Evolutionary conservation across 129 eudicot genomes (phyloP), one percentile per base, ranked within the genome.

Genomic region (Centrapalus pauciflorus): DNA sequence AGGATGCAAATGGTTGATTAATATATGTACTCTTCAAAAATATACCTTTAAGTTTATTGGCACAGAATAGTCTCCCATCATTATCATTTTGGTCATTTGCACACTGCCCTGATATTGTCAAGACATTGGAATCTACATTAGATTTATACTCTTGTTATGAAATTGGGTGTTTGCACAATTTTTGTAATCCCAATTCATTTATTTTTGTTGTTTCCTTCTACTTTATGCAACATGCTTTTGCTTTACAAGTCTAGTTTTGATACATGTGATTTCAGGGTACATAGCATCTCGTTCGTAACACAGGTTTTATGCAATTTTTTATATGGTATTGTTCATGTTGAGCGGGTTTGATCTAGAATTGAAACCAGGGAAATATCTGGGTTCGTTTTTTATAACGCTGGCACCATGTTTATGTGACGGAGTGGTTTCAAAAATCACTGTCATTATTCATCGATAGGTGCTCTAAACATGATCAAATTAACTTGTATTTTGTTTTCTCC

Each of bases 1-100:
- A 29, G 0, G 40, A 60, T 30, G 40, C 46, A 54, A 33, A 49
- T 50, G 62, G 12, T 8, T 0, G 55, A 29, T 24, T 57, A 26
- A 35, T 35, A 63, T 34, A 50, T 7, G 25, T 63, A 11, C 4
- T 26, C 64, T 37, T 19, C 30, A 55, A 56, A 16, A 23, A 14
- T 11, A 21, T 26, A 72, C 64, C 25, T 17, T 9, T 21, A 25
- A 63, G 11, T 27, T 72, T 50, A 48, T 72, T 63, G 77, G 33
- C 71, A 62, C 48, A 62, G n/a, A 24, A 33, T 63, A 72, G 40
- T 49, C 30, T 1, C 54, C 25, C 5, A 43, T 14, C 5, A 30
- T 49, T 26, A 64, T 43, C 55, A 9, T 46, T 64, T 28, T 64
- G 19, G 70, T 10, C 26, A 26, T 27, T n/a, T 61, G 33, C 12